Percentiles rank a stretch among this genome's conserved stretches.
These are phyloP conservation scores for Calocera viscosa DNA, from an alignment of 768 basidiomycete species.

Conservation along the genomic window DNA sequence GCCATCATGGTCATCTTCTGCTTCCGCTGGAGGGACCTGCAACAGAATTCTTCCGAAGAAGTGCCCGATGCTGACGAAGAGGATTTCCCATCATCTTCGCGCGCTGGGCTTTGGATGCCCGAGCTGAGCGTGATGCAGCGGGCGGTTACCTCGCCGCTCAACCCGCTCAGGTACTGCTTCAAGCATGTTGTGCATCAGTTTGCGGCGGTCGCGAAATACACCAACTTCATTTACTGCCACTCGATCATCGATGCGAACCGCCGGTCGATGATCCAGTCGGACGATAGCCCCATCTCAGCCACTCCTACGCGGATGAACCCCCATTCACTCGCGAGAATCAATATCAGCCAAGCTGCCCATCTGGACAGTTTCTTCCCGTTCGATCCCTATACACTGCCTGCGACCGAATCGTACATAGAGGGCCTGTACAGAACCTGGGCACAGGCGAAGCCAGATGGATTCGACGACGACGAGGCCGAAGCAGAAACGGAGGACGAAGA, in stretches of 20 bases:
- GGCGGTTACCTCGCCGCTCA: conserved; percentile 66
- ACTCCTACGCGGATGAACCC: neutral
- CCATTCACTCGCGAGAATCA: conserved; percentile 6
- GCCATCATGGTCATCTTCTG: conserved; percentile 94
- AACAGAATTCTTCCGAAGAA: conserved; percentile 34
- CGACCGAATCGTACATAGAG: conserved; percentile 64
- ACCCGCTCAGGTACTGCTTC: conserved; percentile 87
- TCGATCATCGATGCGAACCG: conserved; percentile 83
- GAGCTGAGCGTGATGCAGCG: conserved; percentile 68
- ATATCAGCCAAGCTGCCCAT: conserved; percentile 32
- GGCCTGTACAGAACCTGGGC: conserved; percentile 87
- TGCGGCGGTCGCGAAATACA: conserved; percentile 79
- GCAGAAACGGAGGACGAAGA: conserved; percentile 36
- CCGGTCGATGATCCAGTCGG: conserved; percentile 39
- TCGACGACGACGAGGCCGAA: conserved; percentile 51
- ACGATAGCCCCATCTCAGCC: conserved; percentile 22
- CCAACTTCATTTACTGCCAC: conserved; percentile 88
- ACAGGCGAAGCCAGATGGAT: conserved; percentile 52
- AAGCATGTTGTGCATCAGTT: conserved; percentile 85
- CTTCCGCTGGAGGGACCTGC: conserved; percentile 87
- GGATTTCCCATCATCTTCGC: conserved; percentile 20
- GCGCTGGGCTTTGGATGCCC: conserved; percentile 60
- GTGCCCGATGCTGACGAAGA: conserved; percentile 33
- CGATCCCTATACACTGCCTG: conserved; percentile 86
- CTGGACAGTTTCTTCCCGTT: conserved; percentile 96